A percentile compares a stretch with the other conserved stretches of the same genome.
These are phyloP conservation scores for Didymella glomerata DNA, from an alignment of 2,329 filamentous ascomycete species.

Conservation along the genomic window DNA sequence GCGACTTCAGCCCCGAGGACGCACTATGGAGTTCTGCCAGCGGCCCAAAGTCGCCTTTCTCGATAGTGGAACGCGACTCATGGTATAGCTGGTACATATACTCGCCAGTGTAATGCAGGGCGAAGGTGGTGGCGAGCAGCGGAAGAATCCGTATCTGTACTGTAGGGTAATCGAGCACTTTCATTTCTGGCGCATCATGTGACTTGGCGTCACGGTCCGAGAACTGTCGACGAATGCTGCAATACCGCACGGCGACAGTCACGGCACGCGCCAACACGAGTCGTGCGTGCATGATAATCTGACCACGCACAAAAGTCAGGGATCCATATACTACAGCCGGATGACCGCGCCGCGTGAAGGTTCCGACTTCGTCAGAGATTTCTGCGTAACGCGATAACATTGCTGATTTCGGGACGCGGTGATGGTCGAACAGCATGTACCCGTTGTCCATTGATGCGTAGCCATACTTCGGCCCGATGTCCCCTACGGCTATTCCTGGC, in stretches of 20 bases:
- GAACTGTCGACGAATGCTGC: constrained; percentile 60
- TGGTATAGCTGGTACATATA: constrained; percentile 62
- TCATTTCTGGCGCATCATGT: constrained; percentile 48
- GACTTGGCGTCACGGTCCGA: constrained; percentile 57
- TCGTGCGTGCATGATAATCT: constrained; percentile 60
- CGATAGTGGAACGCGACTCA: constrained; percentile 56
- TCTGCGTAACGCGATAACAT: constrained; percentile 60
- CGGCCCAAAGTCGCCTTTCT: constrained; percentile 59
- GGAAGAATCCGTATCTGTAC: constrained; percentile 63
- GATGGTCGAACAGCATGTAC: constrained; percentile 62
- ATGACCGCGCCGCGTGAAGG: constrained; percentile 57
- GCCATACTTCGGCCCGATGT: constrained; percentile 65
- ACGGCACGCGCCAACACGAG: constrained; percentile 63
- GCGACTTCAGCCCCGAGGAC: constrained; percentile 63
- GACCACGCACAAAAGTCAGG: constrained; percentile 58
- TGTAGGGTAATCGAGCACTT: constrained; percentile 63
- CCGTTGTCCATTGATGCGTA: constrained; percentile 63
- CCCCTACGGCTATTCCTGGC: constrained; percentile 60
- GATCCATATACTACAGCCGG: constrained; percentile 61
- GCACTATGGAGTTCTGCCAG: constrained; percentile 63
- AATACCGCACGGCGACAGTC: constrained; percentile 62
- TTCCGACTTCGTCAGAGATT: constrained; percentile 57
- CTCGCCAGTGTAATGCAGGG: constrained; percentile 57
- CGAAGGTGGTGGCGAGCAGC: constrained; percentile 62
- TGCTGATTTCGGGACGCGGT: constrained; percentile 58